Evolutionary conservation across 179 eudicot species (phyloP).

Genomic region (Silene noctiflora): DNA sequence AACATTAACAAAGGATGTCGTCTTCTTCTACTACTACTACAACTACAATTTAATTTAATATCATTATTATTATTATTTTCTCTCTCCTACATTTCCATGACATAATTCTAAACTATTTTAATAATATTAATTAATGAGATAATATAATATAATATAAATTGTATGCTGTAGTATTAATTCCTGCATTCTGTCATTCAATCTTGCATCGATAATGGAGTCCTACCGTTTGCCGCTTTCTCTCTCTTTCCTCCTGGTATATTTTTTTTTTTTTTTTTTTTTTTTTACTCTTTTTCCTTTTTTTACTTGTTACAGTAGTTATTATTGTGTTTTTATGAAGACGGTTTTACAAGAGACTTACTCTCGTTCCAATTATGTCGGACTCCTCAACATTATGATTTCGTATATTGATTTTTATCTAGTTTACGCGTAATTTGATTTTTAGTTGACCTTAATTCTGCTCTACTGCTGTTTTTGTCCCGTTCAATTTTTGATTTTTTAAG

Average conservation of each 20-base stretch:
- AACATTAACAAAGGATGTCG: too few relatives aligned
- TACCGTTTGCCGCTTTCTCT: conserved; percentile 3
- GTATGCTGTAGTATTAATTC: neutral
- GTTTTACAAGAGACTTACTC: too few relatives aligned
- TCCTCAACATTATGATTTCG: neutral
- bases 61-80: neutral
- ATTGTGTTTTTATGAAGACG: too few relatives aligned
- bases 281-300: neutral
- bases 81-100: neutral
- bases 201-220: conserved; percentile 23
- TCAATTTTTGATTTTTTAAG: neutral
- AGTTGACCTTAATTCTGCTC: neutral
- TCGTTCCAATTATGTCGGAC: neutral
- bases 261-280: neutral
- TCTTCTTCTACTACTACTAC: too few relatives aligned
- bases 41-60: neutral
- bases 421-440: neutral
- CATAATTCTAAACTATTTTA: neutral
- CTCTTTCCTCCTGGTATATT: conserved; percentile 25
- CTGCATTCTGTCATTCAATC: neutral
- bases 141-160: neutral
- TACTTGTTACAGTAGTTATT: too few relatives aligned
- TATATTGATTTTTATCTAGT: neutral
- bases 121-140: neutral
- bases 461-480: neutral